Conservation (phyloP, 345 rosid species). For the Sapria himalayana region DNA sequence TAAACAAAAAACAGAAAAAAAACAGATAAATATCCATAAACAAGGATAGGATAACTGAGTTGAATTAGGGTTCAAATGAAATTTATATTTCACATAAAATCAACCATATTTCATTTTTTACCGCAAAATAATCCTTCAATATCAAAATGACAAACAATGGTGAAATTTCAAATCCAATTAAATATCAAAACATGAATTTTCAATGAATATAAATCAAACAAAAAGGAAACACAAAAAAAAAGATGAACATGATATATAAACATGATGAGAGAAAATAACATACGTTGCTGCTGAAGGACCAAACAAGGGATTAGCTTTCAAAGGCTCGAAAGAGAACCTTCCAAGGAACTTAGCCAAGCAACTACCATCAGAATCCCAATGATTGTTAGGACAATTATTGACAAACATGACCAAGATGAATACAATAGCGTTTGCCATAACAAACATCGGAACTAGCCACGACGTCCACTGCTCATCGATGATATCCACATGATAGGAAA, state of each 20-base stretch:
- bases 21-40: no score
- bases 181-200: no score
- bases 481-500: constrained; percentile 18
- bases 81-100: no score
- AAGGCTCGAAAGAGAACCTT: constrained; percentile 69
- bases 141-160: no score
- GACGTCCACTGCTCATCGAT: constrained; percentile 56
- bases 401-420: constrained; percentile 57
- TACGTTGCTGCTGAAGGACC: constrained; percentile 85
- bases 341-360: constrained; percentile 68
- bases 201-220: no score
- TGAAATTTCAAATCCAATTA: no score
- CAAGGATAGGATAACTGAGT: no score
- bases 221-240: neutral
- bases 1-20: no score
- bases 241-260: neutral
- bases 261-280: constrained; percentile 12
- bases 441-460: constrained; percentile 71
- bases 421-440: constrained; percentile 48
- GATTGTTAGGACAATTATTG: constrained; percentile 67
- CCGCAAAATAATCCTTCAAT: no score
- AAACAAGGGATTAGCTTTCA: constrained; percentile 73
- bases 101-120: no score
- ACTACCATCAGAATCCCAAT: constrained; percentile 14
- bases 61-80: no score